Base-by-base conservation (phyloP, 305 asterid genomes). In the Fraxinus greggii region DNA sequence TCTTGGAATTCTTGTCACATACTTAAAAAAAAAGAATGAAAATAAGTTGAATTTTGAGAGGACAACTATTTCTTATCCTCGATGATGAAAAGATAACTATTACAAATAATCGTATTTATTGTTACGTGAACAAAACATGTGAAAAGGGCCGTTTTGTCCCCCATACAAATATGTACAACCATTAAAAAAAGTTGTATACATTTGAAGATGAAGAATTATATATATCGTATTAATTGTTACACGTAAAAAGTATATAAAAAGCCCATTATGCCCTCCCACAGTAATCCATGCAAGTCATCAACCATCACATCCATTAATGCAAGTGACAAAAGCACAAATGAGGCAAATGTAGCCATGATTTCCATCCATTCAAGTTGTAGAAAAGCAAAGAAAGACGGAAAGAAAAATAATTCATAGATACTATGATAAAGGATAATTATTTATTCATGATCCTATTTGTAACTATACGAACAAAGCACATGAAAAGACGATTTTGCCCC, bases 231-330 rank as follows among this genome's bases (percentile, higher is more conserved):
- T 54, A 1, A 56, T 19, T 56, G 9, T 21, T 56, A 56, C 67
- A 12, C 0, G 5, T 1, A 12, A 23, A 5, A n/a, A 5, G 23
- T 6, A 19, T 17, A 0, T 19, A n/a, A 56, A 17, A 56, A 7
- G 69, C 5, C 69, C 29, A 23, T 59, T 21, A 1, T 59, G 29
- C 12, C 69, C 1, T 8, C 69, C 26, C 26, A 59, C 12, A 13
- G n/a, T 23, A 19, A 21, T 59, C 23, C 26, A 59, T 21, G 23
- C 69, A 59, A 19, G 90, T 80, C 92, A 89, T 93, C 93, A 91
- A 40, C n/a, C 72, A 76, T 54, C 61, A 61, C 10, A 85, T 19
- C 78, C 48, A 78, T 79, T 72, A 19, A 54, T 54, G 48, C 76
- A 77, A 12, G 1, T 63, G 61, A 51, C 23, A 4, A 45, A 3